phyloP scores from a whole-genome alignment of 352 stramenopile species.

The Phytophthora vignae region DNA sequence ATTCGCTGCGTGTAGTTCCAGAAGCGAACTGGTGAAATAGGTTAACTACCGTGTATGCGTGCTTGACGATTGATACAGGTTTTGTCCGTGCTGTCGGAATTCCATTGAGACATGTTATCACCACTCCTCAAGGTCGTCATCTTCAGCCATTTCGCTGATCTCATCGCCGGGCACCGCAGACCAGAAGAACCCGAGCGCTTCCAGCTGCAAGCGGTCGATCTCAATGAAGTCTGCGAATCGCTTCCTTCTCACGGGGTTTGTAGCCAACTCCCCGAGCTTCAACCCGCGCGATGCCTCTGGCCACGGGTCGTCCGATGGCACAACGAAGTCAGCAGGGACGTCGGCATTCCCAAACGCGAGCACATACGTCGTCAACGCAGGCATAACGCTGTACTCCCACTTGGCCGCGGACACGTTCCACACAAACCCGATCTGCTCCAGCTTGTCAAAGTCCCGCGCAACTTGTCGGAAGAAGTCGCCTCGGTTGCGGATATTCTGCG shows the following conservation, averaged over 20 bases:
- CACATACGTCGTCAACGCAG: conserved; percentile 56
- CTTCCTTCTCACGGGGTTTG: conserved; percentile 28
- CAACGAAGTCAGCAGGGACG: conserved; percentile 57
- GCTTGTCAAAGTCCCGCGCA: conserved; percentile 47
- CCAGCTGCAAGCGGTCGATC: conserved; percentile 55
- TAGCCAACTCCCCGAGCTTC: conserved; percentile 47
- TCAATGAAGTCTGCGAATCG: conserved; percentile 59
- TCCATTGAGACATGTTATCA: neutral
- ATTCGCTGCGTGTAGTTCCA: no score
- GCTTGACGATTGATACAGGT: no score
- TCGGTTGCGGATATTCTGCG: conserved; percentile 59
- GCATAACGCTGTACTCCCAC: conserved; percentile 58
- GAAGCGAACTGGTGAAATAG: no score
- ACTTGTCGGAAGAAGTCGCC: conserved; percentile 62
- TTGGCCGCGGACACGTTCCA: conserved; percentile 56
- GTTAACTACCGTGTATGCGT: no score
- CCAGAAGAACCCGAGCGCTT: conserved; percentile 63
- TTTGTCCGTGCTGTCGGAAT: neutral
- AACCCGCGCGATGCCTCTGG: conserved; percentile 42
- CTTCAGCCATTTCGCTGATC: neutral
- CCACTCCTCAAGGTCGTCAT: neutral
- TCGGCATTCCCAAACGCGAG: conserved; percentile 39
- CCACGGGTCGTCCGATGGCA: conserved; percentile 52
- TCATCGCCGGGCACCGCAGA: conserved; percentile 22
- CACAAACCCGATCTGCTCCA: conserved; percentile 65